Base-by-base conservation (phyloP, 129 eudicot species). In the Tagetes erecta region DNA sequence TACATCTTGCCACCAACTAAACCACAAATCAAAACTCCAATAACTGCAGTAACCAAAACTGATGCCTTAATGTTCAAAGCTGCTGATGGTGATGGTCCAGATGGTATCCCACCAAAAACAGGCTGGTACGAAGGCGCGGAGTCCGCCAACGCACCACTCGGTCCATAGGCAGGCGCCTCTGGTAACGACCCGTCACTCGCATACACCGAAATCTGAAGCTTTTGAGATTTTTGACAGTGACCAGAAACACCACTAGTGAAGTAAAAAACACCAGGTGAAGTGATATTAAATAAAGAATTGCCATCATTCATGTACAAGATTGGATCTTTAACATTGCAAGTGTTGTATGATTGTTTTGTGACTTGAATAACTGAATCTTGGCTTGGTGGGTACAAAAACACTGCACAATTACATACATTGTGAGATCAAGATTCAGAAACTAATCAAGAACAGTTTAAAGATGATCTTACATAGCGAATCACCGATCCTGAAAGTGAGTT, bases 311-410 rank as follows among this genome's bases (percentile, higher is more conserved):
- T 86, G 57, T 44, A 58, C 97, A 88, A 80, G 84, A 90, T 86
- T 72, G 99, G 99, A 87, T 91, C 86, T 82, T 86, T 85, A 1
- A 85, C 31, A 77, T 91, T 87, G 88, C 99, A 94, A 80, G 80
- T 57, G 64, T 84, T 80, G 85, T 80, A 94, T 6, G 93, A 75
- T 38, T 81, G 74, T 49, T 78, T 74, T 8, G 96, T 88, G 3
- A 94, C 97, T 82, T 90, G 99, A 38, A 90, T 79, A 57, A 94
- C 86, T 76, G 99, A 94, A 78, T 94, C 99, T 77, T 94, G 83
- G 74, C 96, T 94, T 71, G 99, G 99, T 58, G 98, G 98, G 85
- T 88, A 93, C 72, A 93, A 73, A 72, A 93, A 93, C 76, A 93
- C 98, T 93, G 96, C 74, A 76, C 8, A 55, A 57, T 49, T 44